Evolutionary conservation across 495 filamentous ascomycete genomes (phyloP), one percentile per base, ranked within the genome.

Genomic region (Rusavskia elegans): DNA sequence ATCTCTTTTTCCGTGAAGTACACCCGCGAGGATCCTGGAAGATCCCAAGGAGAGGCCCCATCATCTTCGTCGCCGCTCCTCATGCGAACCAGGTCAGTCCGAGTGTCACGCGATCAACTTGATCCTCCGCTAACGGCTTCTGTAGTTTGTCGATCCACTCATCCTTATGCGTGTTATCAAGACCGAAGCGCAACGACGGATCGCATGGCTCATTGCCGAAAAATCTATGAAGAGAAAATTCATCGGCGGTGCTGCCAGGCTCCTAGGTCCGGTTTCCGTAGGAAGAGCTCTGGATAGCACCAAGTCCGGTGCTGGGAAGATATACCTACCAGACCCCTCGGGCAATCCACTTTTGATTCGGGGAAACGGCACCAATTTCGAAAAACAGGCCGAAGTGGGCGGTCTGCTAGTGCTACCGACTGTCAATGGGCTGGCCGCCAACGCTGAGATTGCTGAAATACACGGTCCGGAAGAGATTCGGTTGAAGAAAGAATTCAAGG

Each of bases 1-100:
- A 96, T 63, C 78, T 95, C 51, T 98, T 98, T 78, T 98, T 98
- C 73, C 81, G 92, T 58, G 92, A 98, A 68, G 85, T 98, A 3
- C 89, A 97, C 62, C 90, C 92, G 8, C 83, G 92, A 44, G 86
- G 88, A 52, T 82, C 87, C 45, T 98, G 92, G 87, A 87, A 86
- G 65, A 83, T 98, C 21, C 92, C 92, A 36, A 76, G 81, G 54
- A 75, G 77, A 56, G 92, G 87, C 2, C 89, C 92, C 0, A 77
- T 98, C 51, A 87, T 98, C 39, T 90, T 98, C 61, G 92, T 98
- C 55, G 90, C 89, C n/a, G 92, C 93, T 19, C 92, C 92, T 55
- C 92, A 98, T 75, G 93, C 92, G 45, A 98, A 98, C 64, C 92
- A 98, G 79, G 87, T 89, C 73, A 25, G 49, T 41, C 32, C 19